phyloP scores from a whole-genome alignment of 2,329 filamentous ascomycete genomes.

The Xylaria sp. region DNA sequence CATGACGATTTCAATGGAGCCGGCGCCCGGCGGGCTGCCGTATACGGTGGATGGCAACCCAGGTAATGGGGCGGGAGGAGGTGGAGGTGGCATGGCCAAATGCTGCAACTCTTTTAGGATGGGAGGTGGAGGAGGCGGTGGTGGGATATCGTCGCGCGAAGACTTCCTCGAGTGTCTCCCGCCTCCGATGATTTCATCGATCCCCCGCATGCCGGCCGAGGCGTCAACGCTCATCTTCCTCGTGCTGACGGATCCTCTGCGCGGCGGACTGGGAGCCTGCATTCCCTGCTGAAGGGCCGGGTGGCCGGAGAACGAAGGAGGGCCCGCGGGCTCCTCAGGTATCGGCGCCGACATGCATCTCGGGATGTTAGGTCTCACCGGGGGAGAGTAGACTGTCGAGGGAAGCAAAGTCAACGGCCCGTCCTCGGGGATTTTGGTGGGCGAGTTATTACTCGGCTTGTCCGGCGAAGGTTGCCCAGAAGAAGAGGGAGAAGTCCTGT shows the following conservation, averaged over 20 bases:
- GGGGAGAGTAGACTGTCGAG: constrained; percentile 66
- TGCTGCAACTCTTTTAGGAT: constrained; percentile 68
- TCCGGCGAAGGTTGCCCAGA: constrained; percentile 46
- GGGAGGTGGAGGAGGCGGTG: constrained; percentile 57
- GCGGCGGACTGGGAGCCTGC: constrained; percentile 35
- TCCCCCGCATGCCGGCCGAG: constrained; percentile 51
- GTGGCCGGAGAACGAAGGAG: constrained; percentile 46
- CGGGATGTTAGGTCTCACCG: constrained; percentile 54
- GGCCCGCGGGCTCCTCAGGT: constrained; percentile 51
- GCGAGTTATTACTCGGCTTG: constrained; percentile 37
- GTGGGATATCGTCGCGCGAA: constrained; percentile 59
- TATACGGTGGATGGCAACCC: constrained; percentile 48
- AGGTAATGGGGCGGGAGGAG: constrained; percentile 64
- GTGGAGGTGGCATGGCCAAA: constrained; percentile 64
- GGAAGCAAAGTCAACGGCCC: constrained; percentile 56
- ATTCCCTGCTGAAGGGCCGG: constrained; percentile 47
- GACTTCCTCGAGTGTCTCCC: constrained; percentile 47
- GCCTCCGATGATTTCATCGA: constrained; percentile 52
- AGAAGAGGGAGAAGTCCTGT: constrained; percentile 50
- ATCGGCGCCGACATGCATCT: constrained; percentile 68
- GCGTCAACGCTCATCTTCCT: constrained; percentile 47
- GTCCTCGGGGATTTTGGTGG: constrained; percentile 40
- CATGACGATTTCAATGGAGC: constrained; percentile 70
- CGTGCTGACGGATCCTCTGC: constrained; percentile 38
- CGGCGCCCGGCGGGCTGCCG: constrained; percentile 51